Percentiles rank a stretch among this genome's conserved stretches.
These are phyloP conservation scores for Psilocybe cyanescens DNA, from an alignment of 768 basidiomycete genomes.

Conservation along the genomic window DNA sequence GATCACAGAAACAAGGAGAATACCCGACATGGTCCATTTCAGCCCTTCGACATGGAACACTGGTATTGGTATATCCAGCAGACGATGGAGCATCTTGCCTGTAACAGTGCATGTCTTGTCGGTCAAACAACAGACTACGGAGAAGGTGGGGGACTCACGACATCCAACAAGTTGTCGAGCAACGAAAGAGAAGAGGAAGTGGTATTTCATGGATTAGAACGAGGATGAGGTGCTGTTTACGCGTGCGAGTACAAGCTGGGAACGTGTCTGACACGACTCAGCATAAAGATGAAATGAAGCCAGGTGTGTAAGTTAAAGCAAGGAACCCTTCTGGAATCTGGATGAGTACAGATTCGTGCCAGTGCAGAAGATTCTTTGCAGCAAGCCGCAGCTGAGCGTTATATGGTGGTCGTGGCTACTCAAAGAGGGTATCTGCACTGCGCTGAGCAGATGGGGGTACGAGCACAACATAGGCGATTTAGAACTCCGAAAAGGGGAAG, in stretches of 20 bases:
- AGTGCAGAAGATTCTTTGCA: no score
- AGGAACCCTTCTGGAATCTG: no score
- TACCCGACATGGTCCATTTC: constrained; percentile 28
- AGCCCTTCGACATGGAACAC: constrained; percentile 15
- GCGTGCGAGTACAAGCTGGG: background rate
- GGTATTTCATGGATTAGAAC: background rate
- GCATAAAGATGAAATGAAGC: no score
- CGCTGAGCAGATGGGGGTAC: no score
- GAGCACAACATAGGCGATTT: no score
- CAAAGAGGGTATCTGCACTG: no score
- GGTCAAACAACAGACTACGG: background rate
- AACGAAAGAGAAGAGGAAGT: background rate
- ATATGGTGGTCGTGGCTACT: no score
- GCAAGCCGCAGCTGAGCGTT: no score
- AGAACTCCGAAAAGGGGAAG: no score
- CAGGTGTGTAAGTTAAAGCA: no score
- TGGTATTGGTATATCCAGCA: constrained; percentile 13
- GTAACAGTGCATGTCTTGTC: background rate
- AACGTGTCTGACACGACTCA: background rate
- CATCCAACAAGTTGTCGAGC: background rate
- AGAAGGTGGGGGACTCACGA: background rate
- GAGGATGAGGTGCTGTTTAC: background rate
- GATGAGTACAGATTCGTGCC: no score
- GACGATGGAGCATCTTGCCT: constrained; percentile 20
- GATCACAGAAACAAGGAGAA: constrained; percentile 24